Conservation (phyloP, 208 protist species). For the Trypanosoma brucei region DNA sequence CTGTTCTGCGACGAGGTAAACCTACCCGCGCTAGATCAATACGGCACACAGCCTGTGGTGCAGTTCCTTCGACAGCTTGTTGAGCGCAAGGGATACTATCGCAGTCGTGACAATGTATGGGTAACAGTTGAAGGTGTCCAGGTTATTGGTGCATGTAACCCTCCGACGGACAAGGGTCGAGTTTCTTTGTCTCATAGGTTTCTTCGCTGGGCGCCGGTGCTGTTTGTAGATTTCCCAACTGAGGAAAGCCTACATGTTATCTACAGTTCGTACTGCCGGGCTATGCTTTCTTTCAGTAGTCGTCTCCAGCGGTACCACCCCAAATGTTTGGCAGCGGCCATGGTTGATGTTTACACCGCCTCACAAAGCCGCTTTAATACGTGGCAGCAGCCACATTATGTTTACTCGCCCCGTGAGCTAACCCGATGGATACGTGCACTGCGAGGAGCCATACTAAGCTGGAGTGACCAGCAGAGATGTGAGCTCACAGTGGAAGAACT, state of each 20-base stretch:
- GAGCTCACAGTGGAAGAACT: conserved; percentile 56
- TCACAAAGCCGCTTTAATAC: conserved; percentile 94
- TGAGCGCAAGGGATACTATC: conserved; percentile 97
- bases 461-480: conserved; percentile 41
- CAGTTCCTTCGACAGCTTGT: conserved; percentile 98
- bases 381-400: conserved; percentile 97
- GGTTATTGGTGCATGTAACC: conserved; percentile 97
- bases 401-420: conserved; percentile 98
- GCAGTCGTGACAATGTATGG: conserved; percentile 89
- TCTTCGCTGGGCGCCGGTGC: conserved; percentile 95
- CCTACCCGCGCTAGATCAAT: conserved; percentile 94
- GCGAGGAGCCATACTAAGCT: conserved; percentile 90
- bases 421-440: conserved; percentile 97
- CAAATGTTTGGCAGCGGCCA: conserved; percentile 83
- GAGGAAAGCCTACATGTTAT: conserved; percentile 95
- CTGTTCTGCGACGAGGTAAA: conserved; percentile 99
- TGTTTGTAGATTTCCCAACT: conserved; percentile 98
- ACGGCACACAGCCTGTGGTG: conserved; percentile 98
- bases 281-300: conserved; percentile 84
- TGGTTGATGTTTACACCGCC: conserved; percentile 95
- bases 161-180: conserved; percentile 98
- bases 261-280: conserved; percentile 97
- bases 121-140: conserved; percentile 94
- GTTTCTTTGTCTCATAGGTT: conserved; percentile 94
- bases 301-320: conserved; percentile 46